Percentiles rank a stretch among this genome's conserved stretches.
Evolutionary conservation across 495 filamentous ascomycete species (phyloP).

Genomic region (Glonium stellatum): DNA sequence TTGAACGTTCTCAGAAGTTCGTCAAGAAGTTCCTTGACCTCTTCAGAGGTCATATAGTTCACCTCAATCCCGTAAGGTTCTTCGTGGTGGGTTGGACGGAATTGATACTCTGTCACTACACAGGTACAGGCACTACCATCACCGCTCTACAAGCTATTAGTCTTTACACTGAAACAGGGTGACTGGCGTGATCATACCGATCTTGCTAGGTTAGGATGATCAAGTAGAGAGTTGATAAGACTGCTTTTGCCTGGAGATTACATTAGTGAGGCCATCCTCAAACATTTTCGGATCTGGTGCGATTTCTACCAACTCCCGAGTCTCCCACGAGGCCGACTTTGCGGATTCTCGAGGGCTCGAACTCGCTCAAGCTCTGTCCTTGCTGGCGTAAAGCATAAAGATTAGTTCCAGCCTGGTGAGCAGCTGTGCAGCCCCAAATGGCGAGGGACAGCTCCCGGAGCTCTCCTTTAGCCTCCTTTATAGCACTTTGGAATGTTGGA

Average conservation of each 20-base stretch:
- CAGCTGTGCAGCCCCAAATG: slow-evolving; percentile 15
- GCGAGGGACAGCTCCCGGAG: slow-evolving; percentile 19
- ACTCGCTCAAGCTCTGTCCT: slow-evolving; percentile 17
- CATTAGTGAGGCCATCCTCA: neutral
- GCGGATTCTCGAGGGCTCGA: slow-evolving; percentile 15
- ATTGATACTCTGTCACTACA: slow-evolving; percentile 16
- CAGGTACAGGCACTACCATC: slow-evolving; percentile 1
- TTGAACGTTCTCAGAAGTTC: slow-evolving; percentile 14
- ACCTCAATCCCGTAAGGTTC: slow-evolving; percentile 18
- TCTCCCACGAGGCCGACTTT: slow-evolving; percentile 18
- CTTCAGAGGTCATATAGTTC: slow-evolving; percentile 21
- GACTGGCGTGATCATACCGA: slow-evolving; percentile 5
- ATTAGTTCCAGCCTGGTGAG: slow-evolving; percentile 14
- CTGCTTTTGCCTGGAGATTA: slow-evolving; percentile 15
- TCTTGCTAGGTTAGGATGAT: slow-evolving; percentile 9
- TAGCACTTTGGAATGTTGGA: slow-evolving; percentile 6
- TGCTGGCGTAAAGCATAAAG: slow-evolving; percentile 12
- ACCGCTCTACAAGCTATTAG: slow-evolving; percentile 3
- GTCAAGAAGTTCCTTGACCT: slow-evolving; percentile 18
- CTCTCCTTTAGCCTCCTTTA: slow-evolving; percentile 15
- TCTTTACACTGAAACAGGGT: neutral
- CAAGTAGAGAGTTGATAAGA: slow-evolving; percentile 22
- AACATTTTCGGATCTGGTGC: neutral
- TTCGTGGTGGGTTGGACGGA: slow-evolving; percentile 14
- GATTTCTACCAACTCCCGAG: slow-evolving; percentile 10